These are phyloP conservation scores for Pythium rhizo-oryzae DNA, from an alignment of 352 stramenopile species.

Conservation along the genomic window DNA sequence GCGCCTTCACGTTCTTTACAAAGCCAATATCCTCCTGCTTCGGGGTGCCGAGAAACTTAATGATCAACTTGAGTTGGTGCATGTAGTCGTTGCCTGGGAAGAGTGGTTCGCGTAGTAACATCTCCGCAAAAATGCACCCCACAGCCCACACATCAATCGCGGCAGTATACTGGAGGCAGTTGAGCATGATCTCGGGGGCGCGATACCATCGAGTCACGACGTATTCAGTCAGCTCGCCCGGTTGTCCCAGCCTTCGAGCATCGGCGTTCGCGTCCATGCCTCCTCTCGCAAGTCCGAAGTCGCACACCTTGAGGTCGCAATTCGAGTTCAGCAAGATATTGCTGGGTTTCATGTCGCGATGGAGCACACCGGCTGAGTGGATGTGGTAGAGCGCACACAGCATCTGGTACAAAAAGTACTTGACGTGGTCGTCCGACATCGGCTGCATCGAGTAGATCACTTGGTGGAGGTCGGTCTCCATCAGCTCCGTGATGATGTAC, in stretches of 20 bases:
- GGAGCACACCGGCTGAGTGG: conserved; percentile 92
- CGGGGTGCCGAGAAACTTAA: conserved; percentile 95
- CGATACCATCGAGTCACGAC: conserved; percentile 80
- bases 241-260: conserved; percentile 61
- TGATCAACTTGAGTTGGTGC: conserved; percentile 97
- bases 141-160: conserved; percentile 95
- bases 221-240: conserved; percentile 79
- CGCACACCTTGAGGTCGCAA: conserved; percentile 90
- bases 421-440: conserved; percentile 84
- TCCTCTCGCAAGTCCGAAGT: conserved; percentile 85
- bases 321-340: conserved; percentile 96
- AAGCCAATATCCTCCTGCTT: conserved; percentile 80
- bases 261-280: conserved; percentile 90
- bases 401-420: conserved; percentile 92
- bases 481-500: conserved; percentile 91
- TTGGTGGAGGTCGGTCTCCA: conserved; percentile 89
- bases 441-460: conserved; percentile 90
- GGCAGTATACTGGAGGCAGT: conserved; percentile 82
- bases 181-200: conserved; percentile 74
- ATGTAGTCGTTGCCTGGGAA: conserved; percentile 96
- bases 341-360: conserved; percentile 96
- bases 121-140: conserved; percentile 99
- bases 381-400: conserved; percentile 93
- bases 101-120: conserved; percentile 96
- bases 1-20: conserved; percentile 90